Percentiles rank a stretch among this genome's conserved stretches.
These are phyloP conservation scores for Austroboletus niveus DNA, from an alignment of 1,284 basidiomycete species.

Conservation along the genomic window DNA sequence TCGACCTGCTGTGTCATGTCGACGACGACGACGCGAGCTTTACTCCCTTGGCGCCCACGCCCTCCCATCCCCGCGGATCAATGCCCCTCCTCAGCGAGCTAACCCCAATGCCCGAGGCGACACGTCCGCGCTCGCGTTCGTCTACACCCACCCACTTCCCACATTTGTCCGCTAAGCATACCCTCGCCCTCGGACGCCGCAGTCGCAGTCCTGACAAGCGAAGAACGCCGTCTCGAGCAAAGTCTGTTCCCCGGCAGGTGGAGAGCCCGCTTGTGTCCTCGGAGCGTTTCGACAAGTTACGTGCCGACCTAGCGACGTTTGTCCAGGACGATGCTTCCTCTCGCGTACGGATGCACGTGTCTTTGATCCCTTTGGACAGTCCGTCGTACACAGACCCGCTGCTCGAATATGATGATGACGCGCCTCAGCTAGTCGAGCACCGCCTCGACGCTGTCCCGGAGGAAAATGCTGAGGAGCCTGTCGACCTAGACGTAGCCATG, in stretches of 20 bases:
- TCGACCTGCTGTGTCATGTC: constrained; percentile 41
- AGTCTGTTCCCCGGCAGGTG: neutral
- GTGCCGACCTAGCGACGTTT: constrained; percentile 17
- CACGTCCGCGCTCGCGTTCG: constrained; percentile 6
- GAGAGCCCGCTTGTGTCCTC: constrained; percentile 25
- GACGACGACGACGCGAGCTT: constrained; percentile 33
- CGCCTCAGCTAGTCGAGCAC: constrained; percentile 11
- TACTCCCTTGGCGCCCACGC: constrained; percentile 26
- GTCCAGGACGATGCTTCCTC: constrained; percentile 1
- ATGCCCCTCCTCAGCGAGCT: constrained; percentile 37
- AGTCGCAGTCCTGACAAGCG: constrained; percentile 18
- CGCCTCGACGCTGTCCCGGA: constrained; percentile 8
- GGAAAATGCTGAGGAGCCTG: constrained; percentile 5
- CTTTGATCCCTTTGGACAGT: neutral
- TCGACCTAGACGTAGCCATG: constrained; percentile 3
- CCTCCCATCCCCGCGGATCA: constrained; percentile 22
- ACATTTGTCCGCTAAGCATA: constrained; percentile 22
- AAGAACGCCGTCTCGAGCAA: constrained; percentile 2
- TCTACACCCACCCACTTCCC: constrained; percentile 9
- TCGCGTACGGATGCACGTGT: neutral
- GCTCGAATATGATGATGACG: neutral
- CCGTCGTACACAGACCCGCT: neutral
- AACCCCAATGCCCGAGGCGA: constrained; percentile 34
- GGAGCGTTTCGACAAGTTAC: constrained; percentile 26
- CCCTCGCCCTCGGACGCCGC: constrained; percentile 17